phyloP scores from a whole-genome alignment of 345 rosid genomes.

The Garcia nutans region DNA sequence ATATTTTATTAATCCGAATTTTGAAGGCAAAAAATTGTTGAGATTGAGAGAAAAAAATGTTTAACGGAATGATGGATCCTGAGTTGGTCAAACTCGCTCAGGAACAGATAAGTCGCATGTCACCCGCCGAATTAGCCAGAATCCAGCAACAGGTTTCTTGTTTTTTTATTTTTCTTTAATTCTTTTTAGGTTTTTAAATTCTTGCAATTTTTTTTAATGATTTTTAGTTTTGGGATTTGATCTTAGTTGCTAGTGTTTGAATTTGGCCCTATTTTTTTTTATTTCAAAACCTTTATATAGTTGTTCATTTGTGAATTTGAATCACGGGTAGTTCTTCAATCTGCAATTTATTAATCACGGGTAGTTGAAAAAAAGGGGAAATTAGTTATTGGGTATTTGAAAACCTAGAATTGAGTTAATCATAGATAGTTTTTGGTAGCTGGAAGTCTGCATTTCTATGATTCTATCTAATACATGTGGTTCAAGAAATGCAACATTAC shows the following conservation, averaged over 20 bases:
- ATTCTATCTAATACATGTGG: background rate
- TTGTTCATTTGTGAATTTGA: background rate
- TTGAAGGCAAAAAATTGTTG: background rate
- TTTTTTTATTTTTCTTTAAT: background rate
- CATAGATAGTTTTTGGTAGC: background rate
- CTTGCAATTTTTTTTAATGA: background rate
- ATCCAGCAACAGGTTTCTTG: conserved; percentile 33
- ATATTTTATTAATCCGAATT: background rate
- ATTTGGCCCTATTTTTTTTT: too few species aligned
- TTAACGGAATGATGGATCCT: conserved; percentile 94
- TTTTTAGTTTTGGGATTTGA: background rate
- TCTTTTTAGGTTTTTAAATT: background rate
- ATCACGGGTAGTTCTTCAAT: background rate
- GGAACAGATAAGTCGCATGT: conserved; percentile 97
- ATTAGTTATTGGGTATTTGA: background rate
- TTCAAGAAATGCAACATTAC: background rate
- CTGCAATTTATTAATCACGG: background rate
- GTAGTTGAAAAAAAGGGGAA: too few species aligned
- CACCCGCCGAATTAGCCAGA: conserved; percentile 68
- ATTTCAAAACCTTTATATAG: background rate
- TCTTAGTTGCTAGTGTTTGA: background rate
- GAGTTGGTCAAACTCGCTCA: conserved; percentile 82
- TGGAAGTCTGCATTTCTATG: too few species aligned
- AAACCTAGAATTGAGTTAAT: too few species aligned
- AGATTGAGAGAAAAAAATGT: conserved; percentile 29